Evolutionary conservation across 176 grass and related monocot species (phyloP).

Genomic region (Juncus inflexus): DNA sequence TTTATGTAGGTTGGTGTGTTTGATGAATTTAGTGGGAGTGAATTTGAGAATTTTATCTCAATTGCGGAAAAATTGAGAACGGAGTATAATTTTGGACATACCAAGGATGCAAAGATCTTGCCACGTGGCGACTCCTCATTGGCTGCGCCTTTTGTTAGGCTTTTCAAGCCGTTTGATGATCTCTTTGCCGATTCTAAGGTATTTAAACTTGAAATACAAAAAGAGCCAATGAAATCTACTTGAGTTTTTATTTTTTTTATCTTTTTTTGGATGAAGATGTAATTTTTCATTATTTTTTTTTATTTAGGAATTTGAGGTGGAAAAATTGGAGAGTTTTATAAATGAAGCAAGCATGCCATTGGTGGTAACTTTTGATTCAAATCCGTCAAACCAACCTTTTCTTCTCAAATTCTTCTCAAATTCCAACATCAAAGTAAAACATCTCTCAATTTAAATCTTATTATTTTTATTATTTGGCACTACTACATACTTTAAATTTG

Average conservation of each 20-base stretch:
- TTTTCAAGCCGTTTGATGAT: constrained; percentile 96
- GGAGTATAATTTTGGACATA: constrained; percentile 83
- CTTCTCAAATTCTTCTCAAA: constrained; percentile 63
- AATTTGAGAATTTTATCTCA: constrained; percentile 65
- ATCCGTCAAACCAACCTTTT: constrained; percentile 64
- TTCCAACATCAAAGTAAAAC: constrained; percentile 56
- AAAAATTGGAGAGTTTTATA: constrained; percentile 76
- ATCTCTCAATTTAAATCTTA: constrained; percentile 2
- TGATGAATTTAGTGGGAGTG: constrained; percentile 51
- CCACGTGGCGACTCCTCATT: constrained; percentile 48
- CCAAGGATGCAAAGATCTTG: constrained; percentile 49
- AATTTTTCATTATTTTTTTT: constrained; percentile 2
- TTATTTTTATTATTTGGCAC: constrained; percentile 29
- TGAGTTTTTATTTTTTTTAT: background rate
- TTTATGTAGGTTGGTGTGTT: constrained; percentile 73
- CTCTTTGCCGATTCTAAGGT: constrained; percentile 76
- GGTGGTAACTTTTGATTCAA: constrained; percentile 49
- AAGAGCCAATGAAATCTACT: too few relatives aligned
- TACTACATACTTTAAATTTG: constrained; percentile 2
- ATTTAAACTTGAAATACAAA: constrained; percentile 9
- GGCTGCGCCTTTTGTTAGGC: constrained; percentile 52
- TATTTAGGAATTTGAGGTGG: constrained; percentile 58
- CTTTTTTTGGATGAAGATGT: background rate
- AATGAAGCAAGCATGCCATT: constrained; percentile 60
- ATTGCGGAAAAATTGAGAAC: constrained; percentile 60